Conservation (phyloP, 2,329 filamentous ascomycete species). For the Botrytis aclada region DNA sequence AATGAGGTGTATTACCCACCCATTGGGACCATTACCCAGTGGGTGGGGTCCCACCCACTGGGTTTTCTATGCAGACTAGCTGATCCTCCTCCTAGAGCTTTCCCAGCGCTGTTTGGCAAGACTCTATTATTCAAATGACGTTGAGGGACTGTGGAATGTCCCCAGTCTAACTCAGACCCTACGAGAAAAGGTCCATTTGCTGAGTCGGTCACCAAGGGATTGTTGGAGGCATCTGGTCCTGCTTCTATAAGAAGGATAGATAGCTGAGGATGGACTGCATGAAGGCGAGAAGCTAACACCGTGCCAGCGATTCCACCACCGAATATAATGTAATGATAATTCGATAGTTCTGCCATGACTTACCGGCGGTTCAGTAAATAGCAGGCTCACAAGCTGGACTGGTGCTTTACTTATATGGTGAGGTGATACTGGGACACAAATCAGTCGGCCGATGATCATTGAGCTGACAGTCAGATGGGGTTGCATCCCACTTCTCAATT, state of each 20-base stretch:
- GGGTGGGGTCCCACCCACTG: too few species aligned
- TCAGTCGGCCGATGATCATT: too few species aligned
- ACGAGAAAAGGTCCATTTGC: conserved; percentile 2
- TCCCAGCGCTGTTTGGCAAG: conserved; percentile 38
- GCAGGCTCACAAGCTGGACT: too few species aligned
- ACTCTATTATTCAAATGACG: conserved; percentile 30
- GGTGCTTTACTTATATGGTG: too few species aligned
- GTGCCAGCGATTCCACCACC: conserved; percentile 41
- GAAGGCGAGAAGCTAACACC: conserved; percentile 40
- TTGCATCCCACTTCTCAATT: too few species aligned
- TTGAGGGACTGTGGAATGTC: conserved; percentile 39
- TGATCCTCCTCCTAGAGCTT: conserved; percentile 44
- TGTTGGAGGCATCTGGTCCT: conserved; percentile 35
- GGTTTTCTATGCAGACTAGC: too few species aligned
- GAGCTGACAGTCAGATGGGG: too few species aligned
- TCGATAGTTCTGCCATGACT: not conserved
- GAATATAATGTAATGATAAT: conserved; percentile 39
- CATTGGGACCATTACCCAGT: too few species aligned
- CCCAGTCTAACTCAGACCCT: conserved; percentile 36
- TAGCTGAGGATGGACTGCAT: conserved; percentile 30
- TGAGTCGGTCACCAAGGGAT: conserved; percentile 13
- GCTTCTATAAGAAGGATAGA: conserved; percentile 43
- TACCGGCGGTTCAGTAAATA: too few species aligned
- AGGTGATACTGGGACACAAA: too few species aligned
- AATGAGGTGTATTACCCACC: too few species aligned